Conservation (phyloP, 306 rosid species). For the Morella rubra region DNA sequence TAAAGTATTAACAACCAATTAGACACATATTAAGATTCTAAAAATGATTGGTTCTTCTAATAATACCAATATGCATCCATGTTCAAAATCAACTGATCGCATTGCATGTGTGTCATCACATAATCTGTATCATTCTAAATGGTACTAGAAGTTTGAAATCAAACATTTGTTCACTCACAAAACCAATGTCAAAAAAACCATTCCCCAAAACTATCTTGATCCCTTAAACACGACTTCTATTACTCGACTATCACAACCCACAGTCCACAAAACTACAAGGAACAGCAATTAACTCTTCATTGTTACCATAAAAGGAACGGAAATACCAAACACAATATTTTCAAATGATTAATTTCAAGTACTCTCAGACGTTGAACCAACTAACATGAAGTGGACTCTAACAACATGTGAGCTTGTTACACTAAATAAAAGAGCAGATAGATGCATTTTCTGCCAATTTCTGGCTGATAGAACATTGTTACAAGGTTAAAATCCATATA, state of each 20-base stretch:
- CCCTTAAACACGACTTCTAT: neutral
- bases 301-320: neutral
- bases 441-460: neutral
- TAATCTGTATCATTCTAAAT: neutral
- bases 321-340: neutral
- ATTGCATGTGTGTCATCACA: neutral
- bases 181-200: neutral
- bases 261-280: neutral
- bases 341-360: neutral
- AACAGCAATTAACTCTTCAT: neutral
- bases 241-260: neutral
- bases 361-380: neutral
- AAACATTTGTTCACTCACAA: neutral
- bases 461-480: neutral
- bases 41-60: neutral
- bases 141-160: neutral
- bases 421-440: neutral
- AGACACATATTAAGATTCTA: neutral
- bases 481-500: neutral
- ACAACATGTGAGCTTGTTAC: neutral
- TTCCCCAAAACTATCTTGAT: no score
- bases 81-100: neutral
- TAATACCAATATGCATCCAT: no score
- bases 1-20: constrained; percentile 26
- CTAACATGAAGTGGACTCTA: neutral